A percentile compares a stretch with the other conserved stretches of the same genome.
phyloP scores from a whole-genome alignment of 1,139 yeast species.

The Lodderomyces theae region DNA sequence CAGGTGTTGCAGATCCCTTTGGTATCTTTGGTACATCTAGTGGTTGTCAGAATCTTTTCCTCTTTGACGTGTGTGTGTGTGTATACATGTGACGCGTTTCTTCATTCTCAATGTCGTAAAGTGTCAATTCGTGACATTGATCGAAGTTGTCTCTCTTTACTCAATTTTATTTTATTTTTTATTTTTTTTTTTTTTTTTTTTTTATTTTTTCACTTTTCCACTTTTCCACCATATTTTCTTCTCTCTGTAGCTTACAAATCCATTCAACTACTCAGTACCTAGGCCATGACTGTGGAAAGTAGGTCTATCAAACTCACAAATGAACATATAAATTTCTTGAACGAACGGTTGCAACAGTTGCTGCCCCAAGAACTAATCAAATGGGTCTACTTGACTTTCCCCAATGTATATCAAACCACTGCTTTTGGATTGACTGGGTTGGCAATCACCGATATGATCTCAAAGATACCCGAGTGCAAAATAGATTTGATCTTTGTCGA shows the following conservation, averaged over 20 bases:
- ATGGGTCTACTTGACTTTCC: constrained; percentile 84
- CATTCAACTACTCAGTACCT: neutral
- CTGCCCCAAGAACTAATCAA: constrained; percentile 70
- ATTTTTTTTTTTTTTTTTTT: neutral
- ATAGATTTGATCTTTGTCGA: constrained; percentile 84
- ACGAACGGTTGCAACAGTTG: constrained; percentile 52
- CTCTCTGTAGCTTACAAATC: no score
- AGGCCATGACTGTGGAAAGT: neutral
- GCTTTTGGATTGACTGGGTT: constrained; percentile 94
- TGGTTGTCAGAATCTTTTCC: neutral
- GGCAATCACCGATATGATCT: constrained; percentile 80
- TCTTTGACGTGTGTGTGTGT: no score
- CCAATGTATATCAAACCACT: constrained; percentile 82
- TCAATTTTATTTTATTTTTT: neutral
- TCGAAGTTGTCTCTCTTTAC: neutral
- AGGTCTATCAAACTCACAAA: constrained; percentile 23
- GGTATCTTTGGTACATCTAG: neutral
- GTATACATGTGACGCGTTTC: neutral
- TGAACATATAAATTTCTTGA: constrained; percentile 59
- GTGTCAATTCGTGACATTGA: neutral
- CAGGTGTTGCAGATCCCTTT: no score
- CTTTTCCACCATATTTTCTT: no score
- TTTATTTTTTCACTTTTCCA: neutral
- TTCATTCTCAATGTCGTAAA: neutral
- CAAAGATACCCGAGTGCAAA: constrained; percentile 40